Base-by-base conservation (phyloP, 768 basidiomycete species). In the Boletus huronensis region DNA sequence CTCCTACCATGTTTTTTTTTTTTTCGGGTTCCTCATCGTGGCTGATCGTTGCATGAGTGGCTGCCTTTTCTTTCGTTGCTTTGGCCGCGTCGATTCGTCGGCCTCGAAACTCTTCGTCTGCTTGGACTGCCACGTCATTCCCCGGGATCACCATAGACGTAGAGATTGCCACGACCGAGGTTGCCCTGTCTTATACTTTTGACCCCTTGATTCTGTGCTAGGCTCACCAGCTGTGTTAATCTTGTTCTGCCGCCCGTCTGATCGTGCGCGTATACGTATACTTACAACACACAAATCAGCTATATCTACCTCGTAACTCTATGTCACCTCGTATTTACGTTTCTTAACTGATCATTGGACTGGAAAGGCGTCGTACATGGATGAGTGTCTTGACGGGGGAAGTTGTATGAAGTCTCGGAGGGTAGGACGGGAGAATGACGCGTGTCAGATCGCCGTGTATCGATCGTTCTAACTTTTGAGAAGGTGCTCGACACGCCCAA, bases 301-400 rank as follows among this genome's bases (percentile, higher is more conserved):
- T 55, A 55, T 56, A 65, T 66, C 64, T 65, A 65, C 61, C 41
- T 48, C 61, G 49, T 62, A 65, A 56, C 57, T 52, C 49, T 57
- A 67, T 64, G 64, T 57, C 56, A 55, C 47, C 35, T 47, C 48
- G 40, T 65, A 62, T 63, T 64, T 46, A 36, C 50, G 39, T 35
- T 19, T n/a, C n/a, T 43, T 14, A 45, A 50, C 36, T 44, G 51
- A 38, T 28, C 34, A 9, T 14, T 10, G 47, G 47, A 48, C 47
- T 48, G 48, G 19, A 21, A 16, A n/a, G 14, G 9, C 6, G 21
- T 14, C 35, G 0, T 34, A 8, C 23, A 25, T 25, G 23, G 23
- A 25, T 25, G 23, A 25, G 23, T n/a, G n/a, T n/a, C n/a, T n/a
- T n/a, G n/a, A n/a, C n/a, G n/a, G n/a, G n/a, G n/a, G n/a, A n/a